Percentiles rank a stretch among this genome's conserved stretches.
phyloP scores from a whole-genome alignment of 2,329 filamentous ascomycete species.

The Zelopaecilomyces penicillatus region DNA sequence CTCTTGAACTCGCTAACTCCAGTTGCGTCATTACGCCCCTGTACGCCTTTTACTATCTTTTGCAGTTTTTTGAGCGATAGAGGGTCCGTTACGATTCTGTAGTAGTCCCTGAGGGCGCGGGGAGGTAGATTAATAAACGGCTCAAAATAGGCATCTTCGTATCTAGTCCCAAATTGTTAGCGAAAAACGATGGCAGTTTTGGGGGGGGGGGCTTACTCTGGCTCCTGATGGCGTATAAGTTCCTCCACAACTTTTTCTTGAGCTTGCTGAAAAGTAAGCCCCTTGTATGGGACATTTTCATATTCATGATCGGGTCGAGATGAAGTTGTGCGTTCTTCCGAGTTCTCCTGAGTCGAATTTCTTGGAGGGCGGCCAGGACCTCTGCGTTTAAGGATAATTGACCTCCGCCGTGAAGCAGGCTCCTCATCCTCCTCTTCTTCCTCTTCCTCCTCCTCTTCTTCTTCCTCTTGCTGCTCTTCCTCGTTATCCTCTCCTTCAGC shows the following conservation, averaged over 20 bases:
- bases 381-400: constrained; percentile 32
- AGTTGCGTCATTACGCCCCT: constrained; percentile 58
- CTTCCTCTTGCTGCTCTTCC: constrained; percentile 18
- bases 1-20: constrained; percentile 63
- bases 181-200: too few relatives aligned
- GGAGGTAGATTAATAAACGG: constrained; percentile 74
- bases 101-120: constrained; percentile 74
- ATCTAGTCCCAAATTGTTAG: constrained; percentile 31
- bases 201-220: constrained; percentile 41
- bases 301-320: constrained; percentile 45
- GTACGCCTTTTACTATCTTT: constrained; percentile 66
- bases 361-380: constrained; percentile 27
- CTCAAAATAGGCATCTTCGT: constrained; percentile 60
- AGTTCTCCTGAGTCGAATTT: constrained; percentile 23
- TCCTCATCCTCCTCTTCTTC: constrained; percentile 21
- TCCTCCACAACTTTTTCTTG: constrained; percentile 80
- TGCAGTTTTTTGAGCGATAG: constrained; percentile 70
- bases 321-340: constrained; percentile 28
- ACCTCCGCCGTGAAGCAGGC: constrained; percentile 25
- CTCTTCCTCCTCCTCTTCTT: constrained; percentile 19
- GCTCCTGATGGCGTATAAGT: constrained; percentile 59
- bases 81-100: constrained; percentile 72
- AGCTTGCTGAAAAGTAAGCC: constrained; percentile 71
- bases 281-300: constrained; percentile 54
- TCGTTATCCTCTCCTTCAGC: constrained; percentile 21